These are phyloP conservation scores for Boletus reticuloceps DNA, from an alignment of 768 basidiomycete species.

Conservation along the genomic window DNA sequence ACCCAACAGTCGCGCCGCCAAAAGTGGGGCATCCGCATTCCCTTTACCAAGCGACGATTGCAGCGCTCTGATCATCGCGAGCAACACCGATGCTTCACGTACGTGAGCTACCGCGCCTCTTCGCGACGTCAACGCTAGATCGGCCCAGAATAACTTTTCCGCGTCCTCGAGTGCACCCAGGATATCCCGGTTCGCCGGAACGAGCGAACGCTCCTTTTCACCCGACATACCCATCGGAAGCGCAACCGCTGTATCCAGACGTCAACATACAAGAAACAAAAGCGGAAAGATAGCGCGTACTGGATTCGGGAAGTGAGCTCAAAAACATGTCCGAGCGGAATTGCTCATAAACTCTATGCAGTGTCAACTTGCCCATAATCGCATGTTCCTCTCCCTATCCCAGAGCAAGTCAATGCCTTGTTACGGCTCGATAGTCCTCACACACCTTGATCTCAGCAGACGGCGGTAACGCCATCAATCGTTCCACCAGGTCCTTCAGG, in stretches of 20 bases:
- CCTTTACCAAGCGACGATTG: slow-evolving; percentile 41
- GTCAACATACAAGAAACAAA: slow-evolving; percentile 1
- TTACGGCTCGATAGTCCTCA: not conserved
- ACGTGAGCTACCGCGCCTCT: slow-evolving; percentile 69
- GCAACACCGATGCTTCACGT: slow-evolving; percentile 68
- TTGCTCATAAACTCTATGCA: slow-evolving; percentile 73
- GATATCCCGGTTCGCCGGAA: slow-evolving; percentile 54
- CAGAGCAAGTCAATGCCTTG: not conserved
- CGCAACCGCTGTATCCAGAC: slow-evolving; percentile 60
- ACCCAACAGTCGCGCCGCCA: slow-evolving; percentile 68
- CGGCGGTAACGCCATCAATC: slow-evolving; percentile 53
- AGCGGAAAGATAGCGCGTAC: slow-evolving; percentile 43
- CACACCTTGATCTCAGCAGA: slow-evolving; percentile 58
- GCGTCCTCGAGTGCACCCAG: slow-evolving; percentile 61
- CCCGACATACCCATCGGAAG: slow-evolving; percentile 76
- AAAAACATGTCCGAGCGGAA: slow-evolving; percentile 88
- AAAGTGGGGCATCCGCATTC: slow-evolving; percentile 36
- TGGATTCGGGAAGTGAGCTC: slow-evolving; percentile 87
- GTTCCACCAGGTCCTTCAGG: slow-evolving; percentile 54
- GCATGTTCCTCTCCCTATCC: slow-evolving; percentile 70
- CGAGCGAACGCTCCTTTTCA: slow-evolving; percentile 36
- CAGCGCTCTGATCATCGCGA: slow-evolving; percentile 67
- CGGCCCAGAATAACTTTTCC: slow-evolving; percentile 66
- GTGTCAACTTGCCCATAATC: slow-evolving; percentile 72
- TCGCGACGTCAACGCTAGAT: slow-evolving; percentile 48